Base-by-base conservation (phyloP, 2,329 filamentous ascomycete species). In the Coleophoma eucalyptorum region DNA sequence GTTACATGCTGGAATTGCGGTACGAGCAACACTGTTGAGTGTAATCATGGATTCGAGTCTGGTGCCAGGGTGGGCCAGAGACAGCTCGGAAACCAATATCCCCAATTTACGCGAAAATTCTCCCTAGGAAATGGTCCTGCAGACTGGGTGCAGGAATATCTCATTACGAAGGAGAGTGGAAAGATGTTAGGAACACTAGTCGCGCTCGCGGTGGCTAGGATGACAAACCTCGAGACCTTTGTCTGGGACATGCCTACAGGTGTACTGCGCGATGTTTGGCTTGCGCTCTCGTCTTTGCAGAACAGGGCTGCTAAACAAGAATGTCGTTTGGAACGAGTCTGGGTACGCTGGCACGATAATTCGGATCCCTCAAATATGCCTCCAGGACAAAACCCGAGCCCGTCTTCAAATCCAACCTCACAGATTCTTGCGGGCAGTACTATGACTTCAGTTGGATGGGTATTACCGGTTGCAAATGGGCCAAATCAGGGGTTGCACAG, bases 171-270 rank as follows among this genome's bases (percentile, higher is more conserved):
- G 68, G 89, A 93, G 65, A 84, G 86, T 50, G 90, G 90, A 3
- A 94, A 93, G 71, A 91, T 94, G 88, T 76, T 94, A n/a, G 88
- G 89, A 5, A 93, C 88, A 1, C 72, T 94, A 46, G 89, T 91
- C 12, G 87, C 89, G 10, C 71, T 92, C 56, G 87, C 89, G 12
- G 77, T 94, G n/a, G 83, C 85, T 41, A 85, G 87, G 55, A 94
- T 94, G 89, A 74, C 83, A 47, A 90, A 89, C 61, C 75, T 95
- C 37, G 89, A 94, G 68, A 84, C 83, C 0, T 94, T 94, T 62
- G 77, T 89, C 3, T 94, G 89, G 89, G 89, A 95, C 62, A 93
- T 94, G 89, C 89, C 89, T 1, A 94, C 89, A 0, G 90, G 89
- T 1, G 86, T 94, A 16, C 71, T 91, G 48, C 80, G 89, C 48